Evolutionary conservation across 129 eudicot species (phyloP).

Genomic region (Logfia minima): DNA sequence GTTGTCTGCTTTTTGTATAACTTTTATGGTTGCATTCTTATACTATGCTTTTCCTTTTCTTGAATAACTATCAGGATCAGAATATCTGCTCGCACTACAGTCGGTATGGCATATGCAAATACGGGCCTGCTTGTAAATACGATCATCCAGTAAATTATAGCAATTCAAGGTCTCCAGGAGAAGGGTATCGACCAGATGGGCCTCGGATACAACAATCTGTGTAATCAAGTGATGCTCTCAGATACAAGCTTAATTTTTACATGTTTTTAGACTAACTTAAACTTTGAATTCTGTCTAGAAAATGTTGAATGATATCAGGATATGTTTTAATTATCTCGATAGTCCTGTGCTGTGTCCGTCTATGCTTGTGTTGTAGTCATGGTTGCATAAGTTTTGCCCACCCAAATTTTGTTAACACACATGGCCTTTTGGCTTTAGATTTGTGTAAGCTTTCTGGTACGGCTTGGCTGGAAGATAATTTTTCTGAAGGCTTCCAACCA

Average conservation of each 20-base stretch:
- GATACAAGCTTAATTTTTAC: slow-evolving; percentile 27
- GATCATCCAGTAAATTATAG: slow-evolving; percentile 64
- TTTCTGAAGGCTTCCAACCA: not conserved
- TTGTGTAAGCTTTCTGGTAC: not conserved
- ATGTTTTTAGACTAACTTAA: slow-evolving; percentile 30
- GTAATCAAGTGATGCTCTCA: slow-evolving; percentile 29
- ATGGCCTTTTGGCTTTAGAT: not conserved
- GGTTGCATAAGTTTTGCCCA: slow-evolving; percentile 12
- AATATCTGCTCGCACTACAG: slow-evolving; percentile 72
- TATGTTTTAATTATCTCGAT: slow-evolving; percentile 28
- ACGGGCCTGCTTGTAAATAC: slow-evolving; percentile 82
- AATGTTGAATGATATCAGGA: slow-evolving; percentile 27
- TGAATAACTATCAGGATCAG: slow-evolving; percentile 57
- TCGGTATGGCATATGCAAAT: slow-evolving; percentile 92
- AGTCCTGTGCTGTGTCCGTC: not conserved
- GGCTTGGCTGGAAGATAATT: not conserved
- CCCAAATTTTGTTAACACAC: not conserved
- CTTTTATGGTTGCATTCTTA: not conserved
- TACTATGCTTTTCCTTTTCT: slow-evolving; percentile 10
- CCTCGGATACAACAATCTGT: slow-evolving; percentile 37
- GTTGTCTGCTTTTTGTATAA: slow-evolving; percentile 4
- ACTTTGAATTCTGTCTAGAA: slow-evolving; percentile 30
- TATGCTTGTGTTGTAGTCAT: slow-evolving; percentile 22
- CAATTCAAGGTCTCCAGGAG: slow-evolving; percentile 31
- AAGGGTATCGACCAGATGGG: slow-evolving; percentile 38